phyloP scores from a whole-genome alignment of 129 eudicot species.

The Scalesia atractyloides region DNA sequence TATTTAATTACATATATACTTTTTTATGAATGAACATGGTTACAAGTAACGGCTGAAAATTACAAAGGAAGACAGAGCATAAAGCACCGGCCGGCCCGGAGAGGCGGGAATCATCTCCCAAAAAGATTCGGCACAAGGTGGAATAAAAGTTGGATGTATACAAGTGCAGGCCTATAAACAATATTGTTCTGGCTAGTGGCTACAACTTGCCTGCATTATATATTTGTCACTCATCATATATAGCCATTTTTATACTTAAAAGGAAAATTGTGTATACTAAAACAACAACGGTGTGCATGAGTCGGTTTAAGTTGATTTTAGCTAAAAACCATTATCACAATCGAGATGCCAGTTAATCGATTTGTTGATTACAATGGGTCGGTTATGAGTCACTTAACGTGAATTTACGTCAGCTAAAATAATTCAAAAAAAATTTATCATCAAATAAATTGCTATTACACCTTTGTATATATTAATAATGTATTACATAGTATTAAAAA shows the following conservation, averaged over 20 bases:
- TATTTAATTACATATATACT: neutral
- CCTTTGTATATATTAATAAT: no score
- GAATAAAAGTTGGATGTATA: conserved; percentile 27
- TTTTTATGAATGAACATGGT: conserved; percentile 14
- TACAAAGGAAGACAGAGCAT: conserved; percentile 24
- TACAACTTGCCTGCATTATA: neutral
- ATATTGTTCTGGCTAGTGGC: no score
- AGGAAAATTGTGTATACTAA: neutral
- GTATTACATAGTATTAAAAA: no score
- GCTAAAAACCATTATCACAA: no score
- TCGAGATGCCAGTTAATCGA: no score
- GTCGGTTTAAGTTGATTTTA: no score
- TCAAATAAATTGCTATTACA: no score
- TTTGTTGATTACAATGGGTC: no score
- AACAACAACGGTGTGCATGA: neutral
- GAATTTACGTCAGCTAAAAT: no score
- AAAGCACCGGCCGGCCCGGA: conserved; percentile 31
- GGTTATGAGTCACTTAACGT: no score
- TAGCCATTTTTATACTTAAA: neutral
- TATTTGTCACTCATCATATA: neutral
- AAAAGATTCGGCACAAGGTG: conserved; percentile 24
- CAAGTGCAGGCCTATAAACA: no score
- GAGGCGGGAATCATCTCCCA: conserved; percentile 28
- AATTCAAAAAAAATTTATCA: no score
- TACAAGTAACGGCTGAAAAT: conserved; percentile 16